A percentile compares a stretch with the other conserved stretches of the same genome.
Evolutionary conservation across 192 early-diverging fungal species (phyloP).

Genomic region (Coemansia brasiliensis): DNA sequence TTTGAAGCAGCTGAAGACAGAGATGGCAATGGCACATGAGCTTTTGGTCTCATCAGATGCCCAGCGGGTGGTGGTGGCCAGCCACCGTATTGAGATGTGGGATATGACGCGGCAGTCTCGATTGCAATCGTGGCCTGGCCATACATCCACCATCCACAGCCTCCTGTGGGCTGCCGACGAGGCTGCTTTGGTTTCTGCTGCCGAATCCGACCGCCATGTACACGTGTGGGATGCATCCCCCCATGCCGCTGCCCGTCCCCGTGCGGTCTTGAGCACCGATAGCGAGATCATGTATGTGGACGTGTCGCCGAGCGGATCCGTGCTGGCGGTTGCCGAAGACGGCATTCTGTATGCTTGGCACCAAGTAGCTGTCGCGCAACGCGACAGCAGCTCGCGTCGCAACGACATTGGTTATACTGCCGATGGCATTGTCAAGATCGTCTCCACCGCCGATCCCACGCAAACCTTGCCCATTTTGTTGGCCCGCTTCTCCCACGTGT

Average conservation of each 20-base stretch:
- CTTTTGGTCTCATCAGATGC: constrained; percentile 26
- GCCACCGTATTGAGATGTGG: constrained; percentile 45
- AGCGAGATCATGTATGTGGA: constrained; percentile 26
- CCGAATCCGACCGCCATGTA: constrained; percentile 35
- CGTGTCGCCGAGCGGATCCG: constrained; percentile 30
- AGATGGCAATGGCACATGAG: constrained; percentile 12
- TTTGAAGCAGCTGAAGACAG: constrained; percentile 19
- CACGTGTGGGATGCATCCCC: constrained; percentile 36
- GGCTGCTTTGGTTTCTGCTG: constrained; percentile 34
- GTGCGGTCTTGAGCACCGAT: constrained; percentile 28
- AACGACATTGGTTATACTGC: constrained; percentile 25
- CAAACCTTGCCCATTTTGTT: constrained; percentile 15
- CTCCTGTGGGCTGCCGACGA: constrained; percentile 45
- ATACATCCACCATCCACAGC: constrained; percentile 23
- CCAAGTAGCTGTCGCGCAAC: constrained; percentile 28
- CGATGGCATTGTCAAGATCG: constrained; percentile 28
- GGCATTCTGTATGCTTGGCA: constrained; percentile 38
- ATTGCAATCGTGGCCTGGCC: constrained; percentile 27
- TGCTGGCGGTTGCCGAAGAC: constrained; percentile 35
- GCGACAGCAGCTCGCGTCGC: neutral
- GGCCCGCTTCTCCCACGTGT: constrained; percentile 43
- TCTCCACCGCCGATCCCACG: neutral
- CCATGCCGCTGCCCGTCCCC: constrained; percentile 4
- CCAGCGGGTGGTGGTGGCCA: constrained; percentile 35
- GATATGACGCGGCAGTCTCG: constrained; percentile 11